A percentile compares a stretch with the other conserved stretches of the same genome.
phyloP scores from a whole-genome alignment of 169 alveolate genomes.

The Babesia bigemina region DNA sequence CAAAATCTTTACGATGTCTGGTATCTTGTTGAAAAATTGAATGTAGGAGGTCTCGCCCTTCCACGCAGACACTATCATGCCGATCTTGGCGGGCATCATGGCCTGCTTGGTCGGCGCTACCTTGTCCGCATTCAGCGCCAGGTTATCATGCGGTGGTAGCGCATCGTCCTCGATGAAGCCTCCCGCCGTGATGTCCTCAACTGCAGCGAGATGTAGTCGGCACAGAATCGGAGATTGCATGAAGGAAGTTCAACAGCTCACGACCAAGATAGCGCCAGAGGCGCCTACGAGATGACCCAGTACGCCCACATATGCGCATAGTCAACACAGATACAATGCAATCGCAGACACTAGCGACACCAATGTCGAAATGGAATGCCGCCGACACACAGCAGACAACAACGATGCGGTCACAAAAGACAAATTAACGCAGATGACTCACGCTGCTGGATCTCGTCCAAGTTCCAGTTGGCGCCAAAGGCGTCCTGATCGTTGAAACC shows the following conservation, averaged over 20 bases:
- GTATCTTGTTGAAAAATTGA: slow-evolving; percentile 38
- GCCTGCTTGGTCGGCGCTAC: slow-evolving; percentile 13
- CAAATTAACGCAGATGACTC: background rate
- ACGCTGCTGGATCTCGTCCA: slow-evolving; percentile 57
- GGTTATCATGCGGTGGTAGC: background rate
- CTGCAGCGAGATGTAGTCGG: background rate
- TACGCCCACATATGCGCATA: too few species aligned
- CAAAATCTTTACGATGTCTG: slow-evolving; percentile 58
- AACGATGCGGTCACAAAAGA: too few species aligned
- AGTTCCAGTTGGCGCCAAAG: slow-evolving; percentile 66
- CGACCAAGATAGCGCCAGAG: too few species aligned
- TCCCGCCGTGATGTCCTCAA: slow-evolving; percentile 43
- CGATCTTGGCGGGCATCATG: slow-evolving; percentile 35
- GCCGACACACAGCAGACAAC: too few species aligned
- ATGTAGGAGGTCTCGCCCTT: slow-evolving; percentile 45
- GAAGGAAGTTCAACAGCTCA: background rate
- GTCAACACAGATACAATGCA: too few species aligned
- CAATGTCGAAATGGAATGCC: too few species aligned
- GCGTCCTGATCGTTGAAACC: slow-evolving; percentile 64
- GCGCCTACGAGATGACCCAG: too few species aligned
- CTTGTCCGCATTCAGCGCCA: background rate
- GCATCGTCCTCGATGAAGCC: slow-evolving; percentile 40
- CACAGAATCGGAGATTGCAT: background rate
- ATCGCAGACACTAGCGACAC: too few species aligned
- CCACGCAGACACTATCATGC: slow-evolving; percentile 64